Conservation (phyloP, 2,329 filamentous ascomycete species). For the Apiospora arundinis region DNA sequence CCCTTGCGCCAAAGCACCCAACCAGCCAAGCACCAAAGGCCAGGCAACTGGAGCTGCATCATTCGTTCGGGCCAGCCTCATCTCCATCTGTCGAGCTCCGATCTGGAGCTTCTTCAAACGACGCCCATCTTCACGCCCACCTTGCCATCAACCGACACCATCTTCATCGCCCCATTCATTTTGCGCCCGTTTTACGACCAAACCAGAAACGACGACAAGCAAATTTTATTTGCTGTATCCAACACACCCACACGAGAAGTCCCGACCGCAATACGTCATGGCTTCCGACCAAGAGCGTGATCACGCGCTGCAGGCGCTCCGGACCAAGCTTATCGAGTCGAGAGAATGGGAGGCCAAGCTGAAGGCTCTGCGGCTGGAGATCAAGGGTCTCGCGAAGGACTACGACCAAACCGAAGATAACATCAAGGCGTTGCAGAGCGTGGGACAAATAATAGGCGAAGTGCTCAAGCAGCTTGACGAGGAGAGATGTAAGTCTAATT, state of each 20-base stretch:
- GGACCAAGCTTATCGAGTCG: conserved; percentile 85
- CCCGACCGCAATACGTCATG: conserved; percentile 42
- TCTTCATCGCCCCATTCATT: background rate
- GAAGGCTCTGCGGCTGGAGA: conserved; percentile 90
- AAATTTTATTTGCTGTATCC: background rate
- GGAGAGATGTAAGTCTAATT: conserved; percentile 80
- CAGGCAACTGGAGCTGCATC: conserved; percentile 28
- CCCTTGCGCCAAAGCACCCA: conserved; percentile 7
- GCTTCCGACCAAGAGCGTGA: conserved; percentile 65
- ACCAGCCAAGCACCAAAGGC: background rate
- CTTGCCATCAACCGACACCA: conserved; percentile 15
- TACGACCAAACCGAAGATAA: conserved; percentile 98
- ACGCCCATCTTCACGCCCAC: conserved; percentile 1
- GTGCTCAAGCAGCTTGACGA: conserved; percentile 98
- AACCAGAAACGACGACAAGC: background rate
- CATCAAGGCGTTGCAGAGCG: conserved; percentile 98
- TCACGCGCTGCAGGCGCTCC: conserved; percentile 79
- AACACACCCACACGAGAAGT: background rate
- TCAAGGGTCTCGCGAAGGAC: conserved; percentile 93
- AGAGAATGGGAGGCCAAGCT: conserved; percentile 99
- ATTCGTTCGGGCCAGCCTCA: conserved; percentile 18
- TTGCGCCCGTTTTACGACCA: conserved; percentile 4
- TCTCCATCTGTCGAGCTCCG: conserved; percentile 6
- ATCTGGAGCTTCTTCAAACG: conserved; percentile 17
- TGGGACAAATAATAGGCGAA: conserved; percentile 98